Evolutionary conservation across 805 yeast genomes (phyloP), one percentile per base, ranked within the genome.

Genomic region (Candida xiaguanensis): DNA sequence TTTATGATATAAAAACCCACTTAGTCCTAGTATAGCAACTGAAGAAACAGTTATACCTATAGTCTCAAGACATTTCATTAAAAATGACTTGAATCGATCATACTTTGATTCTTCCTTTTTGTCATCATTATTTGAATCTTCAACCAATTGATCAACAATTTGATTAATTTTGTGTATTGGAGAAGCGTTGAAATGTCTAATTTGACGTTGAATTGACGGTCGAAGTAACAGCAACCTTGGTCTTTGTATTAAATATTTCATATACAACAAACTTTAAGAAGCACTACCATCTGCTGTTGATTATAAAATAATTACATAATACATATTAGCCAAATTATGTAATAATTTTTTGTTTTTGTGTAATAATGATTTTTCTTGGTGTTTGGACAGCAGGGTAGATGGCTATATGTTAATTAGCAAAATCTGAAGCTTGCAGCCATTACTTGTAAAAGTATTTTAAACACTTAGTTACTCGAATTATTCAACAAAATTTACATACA

Each of bases 1-100:
- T 33, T 69, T 67, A 53, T 85, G 95, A 55, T 85, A 85, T 11
- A 75, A 50, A n/a, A 77, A 53, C 2, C 95, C 95, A 2, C 91
- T 84, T 2, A 78, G 60, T 0, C 85, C 91, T 13, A 86, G 67
- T 26, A 85, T 77, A 2, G 78, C 70, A 25, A 85, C 58, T 2
- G 90, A 80, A 12, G 86, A 78, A 33, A 84, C 64, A 13, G 90
- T 84, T 32, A 85, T 78, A 2, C 85, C 79, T 0, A 81, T 79
- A 0, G 93, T 79, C 53, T 85, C 93, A 4, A 74, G 44, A 41
- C 79, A 71, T 49, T 77, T 80, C 40, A 59, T 48, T 0, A 55
- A 31, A 18, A 68, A 65, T 16, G 45, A 41, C 40, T 50, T 53
- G 30, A 59, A 44, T 18, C 36, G 45, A 1, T 55, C 47, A 12